phyloP scores from a whole-genome alignment of 257 asterid species.

The Asclepias syriaca region DNA sequence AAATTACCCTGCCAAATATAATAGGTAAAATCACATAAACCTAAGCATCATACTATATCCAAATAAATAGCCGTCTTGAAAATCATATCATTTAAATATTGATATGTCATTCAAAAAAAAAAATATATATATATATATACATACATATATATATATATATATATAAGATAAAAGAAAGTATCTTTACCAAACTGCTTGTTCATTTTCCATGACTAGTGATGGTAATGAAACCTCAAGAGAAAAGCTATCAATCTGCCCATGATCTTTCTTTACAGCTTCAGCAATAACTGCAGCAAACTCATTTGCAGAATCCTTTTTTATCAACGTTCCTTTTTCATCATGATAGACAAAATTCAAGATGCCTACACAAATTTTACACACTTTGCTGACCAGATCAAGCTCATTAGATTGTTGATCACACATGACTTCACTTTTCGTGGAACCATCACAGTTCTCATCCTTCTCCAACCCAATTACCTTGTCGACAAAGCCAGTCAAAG shows the following conservation, averaged over 20 bases:
- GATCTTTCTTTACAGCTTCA: conserved; percentile 50
- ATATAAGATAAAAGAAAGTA: conserved; percentile 17
- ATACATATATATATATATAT: too few relatives aligned
- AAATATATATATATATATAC: too few relatives aligned
- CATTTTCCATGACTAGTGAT: conserved; percentile 53
- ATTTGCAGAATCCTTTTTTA: conserved; percentile 42
- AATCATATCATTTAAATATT: neutral
- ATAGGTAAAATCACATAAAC: neutral
- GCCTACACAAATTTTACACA: conserved; percentile 71
- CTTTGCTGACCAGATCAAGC: conserved; percentile 24
- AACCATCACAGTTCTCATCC: conserved; percentile 25
- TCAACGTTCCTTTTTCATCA: conserved; percentile 36
- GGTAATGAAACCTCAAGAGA: conserved; percentile 77
- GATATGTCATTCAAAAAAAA: neutral
- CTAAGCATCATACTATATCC: neutral
- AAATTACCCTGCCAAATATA: neutral
- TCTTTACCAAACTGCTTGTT: conserved; percentile 61
- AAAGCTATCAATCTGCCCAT: conserved; percentile 48
- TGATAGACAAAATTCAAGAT: conserved; percentile 57
- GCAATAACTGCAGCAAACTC: conserved; percentile 49
- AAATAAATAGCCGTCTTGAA: neutral
- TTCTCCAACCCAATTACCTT: conserved; percentile 35
- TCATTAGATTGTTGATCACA: conserved; percentile 22
- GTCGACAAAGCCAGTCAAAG: conserved; percentile 32
- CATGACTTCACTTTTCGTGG: conserved; percentile 21